Base-by-base conservation (phyloP, 495 filamentous ascomycete species). In the Collariella sp. region DNA sequence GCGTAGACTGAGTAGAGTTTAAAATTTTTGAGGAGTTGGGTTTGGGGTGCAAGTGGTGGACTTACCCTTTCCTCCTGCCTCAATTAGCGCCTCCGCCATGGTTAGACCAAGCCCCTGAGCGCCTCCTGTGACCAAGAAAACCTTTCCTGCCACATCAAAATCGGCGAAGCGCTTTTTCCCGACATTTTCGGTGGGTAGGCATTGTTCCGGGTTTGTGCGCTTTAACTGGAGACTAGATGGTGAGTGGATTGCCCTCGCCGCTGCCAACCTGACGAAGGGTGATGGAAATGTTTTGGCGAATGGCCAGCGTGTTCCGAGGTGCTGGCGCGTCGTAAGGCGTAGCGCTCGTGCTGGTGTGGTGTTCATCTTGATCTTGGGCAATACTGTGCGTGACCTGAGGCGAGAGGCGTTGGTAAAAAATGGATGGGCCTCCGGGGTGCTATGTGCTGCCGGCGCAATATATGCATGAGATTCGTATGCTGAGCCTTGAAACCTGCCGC, bases 1-100 rank as follows among this genome's bases (percentile, higher is more conserved):
- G 77, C 81, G 65, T 85, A 79, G 12, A 87, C 84, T 84, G 36
- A 22, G n/a, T 20, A 22, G 13, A 22, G 31, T 22, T 4, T 6
- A 15, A 2, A 5, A 26, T 1, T 33, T 29, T n/a, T 35, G 33
- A 29, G n/a, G 9, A 31, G 12, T 6, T 7, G 6, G 15, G 18
- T 0, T 20, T 20, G 33, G 43, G 38, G 22, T 20, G 11, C 10
- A 11, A 18, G 22, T 19, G 10, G 20, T 13, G 43, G 50, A 48
- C 59, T 29, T 72, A 84, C 82, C 81, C 62, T 78, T 79, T 1
- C 79, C 84, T 10, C 84, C 84, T 13, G 85, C 82, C 60, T 87
- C 83, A 42, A 82, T 76, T n/a, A 87, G 69, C 9, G 82, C 84
- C 61, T 87, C 83, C 2, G 81, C 81, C 66, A 87, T 77, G 4